These are phyloP conservation scores for Peronospora farinosa DNA, from an alignment of 352 stramenopile species.

Conservation along the genomic window DNA sequence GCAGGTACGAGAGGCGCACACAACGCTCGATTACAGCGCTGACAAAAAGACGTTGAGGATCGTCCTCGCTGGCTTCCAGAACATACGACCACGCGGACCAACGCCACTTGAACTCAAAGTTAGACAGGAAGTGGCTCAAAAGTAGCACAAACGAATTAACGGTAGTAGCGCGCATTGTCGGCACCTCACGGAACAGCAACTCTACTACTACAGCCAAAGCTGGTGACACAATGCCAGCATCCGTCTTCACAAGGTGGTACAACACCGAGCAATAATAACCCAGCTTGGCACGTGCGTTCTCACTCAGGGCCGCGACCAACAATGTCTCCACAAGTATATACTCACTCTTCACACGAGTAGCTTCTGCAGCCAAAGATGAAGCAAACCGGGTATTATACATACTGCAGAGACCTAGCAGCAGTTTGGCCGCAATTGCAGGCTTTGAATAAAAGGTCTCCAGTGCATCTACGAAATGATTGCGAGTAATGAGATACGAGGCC, in stretches of 20 bases:
- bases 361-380: slow-evolving; percentile 23
- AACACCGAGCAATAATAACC: slow-evolving; percentile 67
- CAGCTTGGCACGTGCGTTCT: slow-evolving; percentile 40
- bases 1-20: slow-evolving; percentile 76
- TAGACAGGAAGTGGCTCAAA: slow-evolving; percentile 83
- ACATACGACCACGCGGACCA: slow-evolving; percentile 77
- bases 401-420: slow-evolving; percentile 50
- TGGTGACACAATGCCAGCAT: slow-evolving; percentile 54
- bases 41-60: slow-evolving; percentile 78
- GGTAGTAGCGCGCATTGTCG: slow-evolving; percentile 54
- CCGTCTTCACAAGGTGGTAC: slow-evolving; percentile 72
- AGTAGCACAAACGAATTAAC: slow-evolving; percentile 67
- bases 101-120: slow-evolving; percentile 86
- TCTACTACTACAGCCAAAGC: slow-evolving; percentile 79
- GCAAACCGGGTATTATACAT: slow-evolving; percentile 59
- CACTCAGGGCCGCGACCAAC: slow-evolving; percentile 50
- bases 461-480: slow-evolving; percentile 43
- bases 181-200: slow-evolving; percentile 77
- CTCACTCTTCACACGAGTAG: slow-evolving; percentile 53
- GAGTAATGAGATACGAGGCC: slow-evolving; percentile 59
- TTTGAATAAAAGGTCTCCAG: slow-evolving; percentile 68
- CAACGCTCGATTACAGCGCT: slow-evolving; percentile 79
- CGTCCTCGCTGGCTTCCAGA: slow-evolving; percentile 68
- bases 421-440: slow-evolving; percentile 61
- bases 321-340: slow-evolving; percentile 74